Evolutionary conservation across 257 asterid species (phyloP), one percentile per base, ranked within the genome.

Genomic region (Solanum sitiens): DNA sequence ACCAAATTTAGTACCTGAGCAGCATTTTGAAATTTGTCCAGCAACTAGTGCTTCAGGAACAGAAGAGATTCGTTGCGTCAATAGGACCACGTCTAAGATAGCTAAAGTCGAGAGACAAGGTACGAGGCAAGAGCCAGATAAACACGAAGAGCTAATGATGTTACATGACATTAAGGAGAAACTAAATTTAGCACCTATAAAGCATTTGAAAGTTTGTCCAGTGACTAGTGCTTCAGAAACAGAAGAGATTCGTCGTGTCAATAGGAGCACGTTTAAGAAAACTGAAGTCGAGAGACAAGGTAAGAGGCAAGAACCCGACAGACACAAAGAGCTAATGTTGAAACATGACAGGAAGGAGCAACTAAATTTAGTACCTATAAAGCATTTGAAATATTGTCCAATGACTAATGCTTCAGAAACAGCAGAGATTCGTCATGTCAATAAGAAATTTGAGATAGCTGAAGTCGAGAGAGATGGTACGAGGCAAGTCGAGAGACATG

Each of bases 161-260:
- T 89, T 94, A 94, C 92, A 88, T 86, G 95, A 97, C 91, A 95
- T 95, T 76, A 91, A 85, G 83, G 94, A 90, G 89, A 82, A 93
- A 70, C 53, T 91, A 71, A 87, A 91, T 70, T 50, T 96, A 86
- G 91, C 61, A 65, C 92, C 94, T 42, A 42, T 88, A 13, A 50
- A 87, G 11, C 82, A 63, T 61, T 59, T 63, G 13, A 5, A 63
- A 63, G 11, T 23, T 63, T n/a, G 15, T 63, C 71, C 71, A 63
- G 0, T 0, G 0, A 72, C 90, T 12, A 90, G 87, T 30, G 88
- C 63, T 79, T 77, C 92, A 86, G 91, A 44, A 45, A 45, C 65
- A 27, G 88, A 87, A 8, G 45, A 53, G 86, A 71, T 87, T 76
- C 89, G 70, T 79, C 87, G 87, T 35, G 85, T 56, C 72, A 89